phyloP scores from a whole-genome alignment of 2,329 filamentous ascomycete species.

The Xylaria sp. region DNA sequence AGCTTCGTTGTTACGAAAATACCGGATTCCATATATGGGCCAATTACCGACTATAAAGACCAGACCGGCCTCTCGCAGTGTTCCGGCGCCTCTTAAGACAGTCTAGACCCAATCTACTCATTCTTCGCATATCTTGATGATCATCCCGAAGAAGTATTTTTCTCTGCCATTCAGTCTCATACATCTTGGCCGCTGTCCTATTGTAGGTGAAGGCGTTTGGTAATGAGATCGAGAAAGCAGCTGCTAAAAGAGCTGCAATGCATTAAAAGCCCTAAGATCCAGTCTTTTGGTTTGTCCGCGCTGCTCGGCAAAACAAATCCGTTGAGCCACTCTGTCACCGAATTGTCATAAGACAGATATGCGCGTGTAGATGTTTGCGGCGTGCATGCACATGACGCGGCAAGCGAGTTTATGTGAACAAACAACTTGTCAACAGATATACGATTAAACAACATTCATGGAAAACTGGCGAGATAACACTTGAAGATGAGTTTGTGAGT shows the following conservation, averaged over 20 bases:
- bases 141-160: neutral
- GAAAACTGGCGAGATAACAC: neutral
- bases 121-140: slow-evolving; percentile 23
- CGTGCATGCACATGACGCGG: neutral
- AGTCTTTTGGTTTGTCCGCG: neutral
- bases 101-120: slow-evolving; percentile 24
- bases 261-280: neutral
- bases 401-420: neutral
- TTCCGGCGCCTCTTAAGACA: slow-evolving; percentile 17
- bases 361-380: no score
- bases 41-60: slow-evolving; percentile 23
- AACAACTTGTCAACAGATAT: neutral
- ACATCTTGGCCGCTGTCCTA: neutral
- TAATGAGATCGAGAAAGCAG: neutral
- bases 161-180: neutral
- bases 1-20: slow-evolving; percentile 26
- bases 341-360: neutral
- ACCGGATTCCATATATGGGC: slow-evolving; percentile 19
- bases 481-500: neutral
- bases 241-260: neutral
- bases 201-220: neutral
- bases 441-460: neutral
- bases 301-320: neutral
- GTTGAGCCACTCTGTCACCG: neutral
- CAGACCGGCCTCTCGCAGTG: slow-evolving; percentile 15